These are phyloP conservation scores for Xanthoconium stramineum DNA, from an alignment of 768 basidiomycete genomes.

Conservation along the genomic window DNA sequence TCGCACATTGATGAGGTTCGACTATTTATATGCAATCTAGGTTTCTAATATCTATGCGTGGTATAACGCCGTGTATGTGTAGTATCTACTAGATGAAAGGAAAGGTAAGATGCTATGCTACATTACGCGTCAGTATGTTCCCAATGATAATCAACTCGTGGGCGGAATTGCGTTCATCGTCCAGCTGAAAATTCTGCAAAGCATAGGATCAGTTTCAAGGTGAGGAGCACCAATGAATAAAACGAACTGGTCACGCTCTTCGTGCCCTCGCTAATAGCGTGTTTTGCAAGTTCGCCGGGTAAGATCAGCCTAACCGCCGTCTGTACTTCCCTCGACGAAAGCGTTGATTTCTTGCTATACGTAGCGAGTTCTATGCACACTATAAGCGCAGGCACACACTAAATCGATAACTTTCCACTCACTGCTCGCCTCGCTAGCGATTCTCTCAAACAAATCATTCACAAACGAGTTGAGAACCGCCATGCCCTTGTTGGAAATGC, in stretches of 20 bases:
- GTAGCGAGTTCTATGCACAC: slow-evolving; percentile 49
- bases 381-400: not conserved
- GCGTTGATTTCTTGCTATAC: slow-evolving; percentile 72
- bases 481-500: slow-evolving; percentile 69
- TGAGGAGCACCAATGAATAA: not conserved
- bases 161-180: slow-evolving; percentile 1
- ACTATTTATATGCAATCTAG: slow-evolving; percentile 3
- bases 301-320: slow-evolving; percentile 68
- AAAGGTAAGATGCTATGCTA: slow-evolving; percentile 27
- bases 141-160: not conserved
- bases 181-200: slow-evolving; percentile 28
- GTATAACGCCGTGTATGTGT: not conserved
- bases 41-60: slow-evolving; percentile 17
- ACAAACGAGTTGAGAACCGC: slow-evolving; percentile 59
- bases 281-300: slow-evolving; percentile 70
- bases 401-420: slow-evolving; percentile 10
- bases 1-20: not conserved
- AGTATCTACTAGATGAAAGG: slow-evolving; percentile 15
- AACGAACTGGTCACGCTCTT: slow-evolving; percentile 53
- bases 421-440: slow-evolving; percentile 53
- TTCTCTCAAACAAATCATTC: slow-evolving; percentile 60
- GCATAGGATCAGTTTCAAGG: not conserved
- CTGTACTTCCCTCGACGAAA: slow-evolving; percentile 72
- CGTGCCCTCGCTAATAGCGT: slow-evolving; percentile 74
- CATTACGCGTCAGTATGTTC: not conserved